Percentiles rank a stretch among this genome's conserved stretches.
These are phyloP conservation scores for Austroboletus festivus DNA, from an alignment of 768 basidiomycete genomes.

Conservation along the genomic window DNA sequence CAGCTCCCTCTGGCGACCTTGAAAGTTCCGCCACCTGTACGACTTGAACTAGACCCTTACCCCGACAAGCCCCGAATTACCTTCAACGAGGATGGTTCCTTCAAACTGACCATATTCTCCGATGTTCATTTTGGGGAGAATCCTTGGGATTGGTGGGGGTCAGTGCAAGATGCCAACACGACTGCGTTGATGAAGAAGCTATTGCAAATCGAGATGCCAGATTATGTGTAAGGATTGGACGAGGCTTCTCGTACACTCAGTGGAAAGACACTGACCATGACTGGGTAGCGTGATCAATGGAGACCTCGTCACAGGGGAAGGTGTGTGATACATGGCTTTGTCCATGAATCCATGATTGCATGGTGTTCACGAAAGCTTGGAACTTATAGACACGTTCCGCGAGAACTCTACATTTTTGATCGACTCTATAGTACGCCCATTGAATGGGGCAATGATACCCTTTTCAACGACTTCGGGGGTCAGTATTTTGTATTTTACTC, in stretches of 20 bases:
- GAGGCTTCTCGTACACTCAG: background rate
- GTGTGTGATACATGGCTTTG: constrained; percentile 30
- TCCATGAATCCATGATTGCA: no score
- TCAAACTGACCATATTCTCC: constrained; percentile 73
- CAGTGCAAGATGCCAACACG: constrained; percentile 64
- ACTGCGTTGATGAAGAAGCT: constrained; percentile 54
- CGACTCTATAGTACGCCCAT: constrained; percentile 59
- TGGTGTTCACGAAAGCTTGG: background rate
- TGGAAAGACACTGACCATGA: background rate
- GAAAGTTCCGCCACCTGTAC: no score
- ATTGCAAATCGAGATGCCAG: constrained; percentile 56
- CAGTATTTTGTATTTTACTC: constrained; percentile 17
- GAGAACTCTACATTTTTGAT: constrained; percentile 67
- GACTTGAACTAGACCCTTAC: constrained; percentile 44
- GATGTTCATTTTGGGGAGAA: constrained; percentile 78
- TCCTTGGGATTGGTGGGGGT: constrained; percentile 67
- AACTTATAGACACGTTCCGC: constrained; percentile 53
- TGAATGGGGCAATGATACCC: constrained; percentile 54
- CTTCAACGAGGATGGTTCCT: constrained; percentile 57
- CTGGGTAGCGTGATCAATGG: constrained; percentile 61
- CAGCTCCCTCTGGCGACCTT: background rate
- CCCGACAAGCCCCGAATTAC: constrained; percentile 47
- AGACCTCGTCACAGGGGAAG: constrained; percentile 71
- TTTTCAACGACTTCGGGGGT: constrained; percentile 73
- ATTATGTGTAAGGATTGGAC: constrained; percentile 55